These are phyloP conservation scores for Blastocladiella emersonii DNA, from an alignment of 371 early-diverging fungal genomes.

Conservation along the genomic window DNA sequence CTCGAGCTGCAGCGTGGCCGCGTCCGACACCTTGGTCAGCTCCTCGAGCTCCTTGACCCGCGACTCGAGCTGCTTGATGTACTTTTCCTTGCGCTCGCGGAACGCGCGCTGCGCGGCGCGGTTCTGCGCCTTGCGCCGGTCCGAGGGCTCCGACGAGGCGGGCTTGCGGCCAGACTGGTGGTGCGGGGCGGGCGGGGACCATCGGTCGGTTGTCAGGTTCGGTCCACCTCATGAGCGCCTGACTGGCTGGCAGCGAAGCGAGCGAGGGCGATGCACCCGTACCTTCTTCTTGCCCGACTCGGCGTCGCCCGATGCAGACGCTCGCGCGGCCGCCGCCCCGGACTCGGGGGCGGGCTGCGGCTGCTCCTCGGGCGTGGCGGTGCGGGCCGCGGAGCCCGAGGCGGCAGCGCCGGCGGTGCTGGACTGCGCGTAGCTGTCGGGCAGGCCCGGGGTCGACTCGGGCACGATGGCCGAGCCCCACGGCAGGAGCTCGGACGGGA, in stretches of 20 bases:
- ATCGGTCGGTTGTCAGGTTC: too few species aligned
- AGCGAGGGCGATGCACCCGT: too few species aligned
- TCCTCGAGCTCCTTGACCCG: slow-evolving; percentile 51
- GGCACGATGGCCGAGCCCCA: background rate
- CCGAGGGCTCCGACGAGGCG: slow-evolving; percentile 25
- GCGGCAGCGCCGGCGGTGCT: background rate
- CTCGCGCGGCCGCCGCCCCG: background rate
- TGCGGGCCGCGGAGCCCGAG: background rate
- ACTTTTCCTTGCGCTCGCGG: slow-evolving; percentile 54
- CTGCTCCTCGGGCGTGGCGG: background rate
- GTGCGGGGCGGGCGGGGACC: too few species aligned
- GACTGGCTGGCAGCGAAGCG: background rate
- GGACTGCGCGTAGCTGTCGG: background rate
- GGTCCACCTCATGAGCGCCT: slow-evolving; percentile 12
- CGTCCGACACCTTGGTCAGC: slow-evolving; percentile 23
- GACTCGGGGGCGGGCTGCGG: too few species aligned
- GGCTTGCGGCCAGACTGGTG: slow-evolving; percentile 74
- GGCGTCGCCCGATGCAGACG: background rate
- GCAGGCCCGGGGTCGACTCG: background rate
- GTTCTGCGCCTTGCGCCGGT: slow-evolving; percentile 60
- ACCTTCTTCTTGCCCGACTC: background rate
- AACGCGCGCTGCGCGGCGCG: slow-evolving; percentile 65
- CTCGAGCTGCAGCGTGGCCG: slow-evolving; percentile 17
- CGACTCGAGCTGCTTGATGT: slow-evolving; percentile 43
- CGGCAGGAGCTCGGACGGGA: slow-evolving; percentile 3